Evolutionary conservation across 2,329 filamentous ascomycete genomes (phyloP).

Genomic region (Atkinsonella texensis): DNA sequence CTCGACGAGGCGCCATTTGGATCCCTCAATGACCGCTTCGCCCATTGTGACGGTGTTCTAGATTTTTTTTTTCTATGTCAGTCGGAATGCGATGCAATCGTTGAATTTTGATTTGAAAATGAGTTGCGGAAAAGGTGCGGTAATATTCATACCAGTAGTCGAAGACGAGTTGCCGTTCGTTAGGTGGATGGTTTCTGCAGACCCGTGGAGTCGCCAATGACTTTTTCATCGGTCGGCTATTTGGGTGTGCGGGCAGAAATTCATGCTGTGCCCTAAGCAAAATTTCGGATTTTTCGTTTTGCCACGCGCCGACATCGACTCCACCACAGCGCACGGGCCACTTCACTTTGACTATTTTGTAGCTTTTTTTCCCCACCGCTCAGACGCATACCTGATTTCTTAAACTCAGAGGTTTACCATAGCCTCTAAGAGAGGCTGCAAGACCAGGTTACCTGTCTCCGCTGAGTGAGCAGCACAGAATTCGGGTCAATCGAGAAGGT

Average conservation of each 20-base stretch:
- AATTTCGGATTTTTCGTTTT: conserved; percentile 19
- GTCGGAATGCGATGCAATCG: conserved; percentile 12
- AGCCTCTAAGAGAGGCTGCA: not conserved
- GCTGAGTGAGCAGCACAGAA: not conserved
- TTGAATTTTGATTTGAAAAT: not conserved
- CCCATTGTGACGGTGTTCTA: conserved; percentile 62
- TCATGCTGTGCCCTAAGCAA: conserved; percentile 30
- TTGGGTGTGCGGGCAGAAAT: conserved; percentile 29
- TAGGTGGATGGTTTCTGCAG: conserved; percentile 25
- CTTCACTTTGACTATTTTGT: not conserved
- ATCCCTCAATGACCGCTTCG: conserved; percentile 70
- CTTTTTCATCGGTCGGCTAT: conserved; percentile 28
- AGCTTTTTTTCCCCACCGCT: not conserved
- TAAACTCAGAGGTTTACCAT: accelerated
- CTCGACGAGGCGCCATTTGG: conserved; percentile 92
- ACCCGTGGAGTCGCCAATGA: conserved; percentile 25
- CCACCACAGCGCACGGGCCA: conserved; percentile 2
- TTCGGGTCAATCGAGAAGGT: not conserved
- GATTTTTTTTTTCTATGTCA: conserved; percentile 19
- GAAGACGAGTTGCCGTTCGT: conserved; percentile 26
- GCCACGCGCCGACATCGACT: conserved; percentile 9
- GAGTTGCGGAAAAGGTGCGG: conserved; percentile 3
- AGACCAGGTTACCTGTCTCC: not conserved
- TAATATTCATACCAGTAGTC: conserved; percentile 26
- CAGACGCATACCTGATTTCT: too few relatives aligned